Evolutionary conservation across 805 yeast species (phyloP).

Genomic region (Isabelozyma pseudorhagii): DNA sequence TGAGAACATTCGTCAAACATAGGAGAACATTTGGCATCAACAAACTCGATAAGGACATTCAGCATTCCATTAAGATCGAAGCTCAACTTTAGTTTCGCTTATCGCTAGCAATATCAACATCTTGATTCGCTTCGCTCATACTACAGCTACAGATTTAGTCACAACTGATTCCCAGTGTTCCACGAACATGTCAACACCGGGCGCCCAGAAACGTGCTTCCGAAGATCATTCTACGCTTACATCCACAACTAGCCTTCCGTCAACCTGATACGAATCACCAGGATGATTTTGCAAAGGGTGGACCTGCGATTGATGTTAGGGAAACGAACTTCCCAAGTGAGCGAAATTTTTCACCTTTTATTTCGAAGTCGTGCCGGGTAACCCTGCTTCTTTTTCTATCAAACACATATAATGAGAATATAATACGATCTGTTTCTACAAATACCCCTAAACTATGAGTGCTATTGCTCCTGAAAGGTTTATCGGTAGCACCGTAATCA

Average conservation of each 20-base stretch:
- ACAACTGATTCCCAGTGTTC: slow-evolving; percentile 46
- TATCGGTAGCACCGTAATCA: slow-evolving; percentile 28
- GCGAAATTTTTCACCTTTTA: slow-evolving; percentile 4
- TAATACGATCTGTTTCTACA: not conserved
- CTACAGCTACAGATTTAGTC: slow-evolving; percentile 24
- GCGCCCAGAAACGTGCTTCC: slow-evolving; percentile 49
- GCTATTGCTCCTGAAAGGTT: slow-evolving; percentile 16
- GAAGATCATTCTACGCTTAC: slow-evolving; percentile 37
- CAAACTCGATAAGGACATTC: no score
- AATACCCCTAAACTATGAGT: not conserved
- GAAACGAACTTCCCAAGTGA: slow-evolving; percentile 5
- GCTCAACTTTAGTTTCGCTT: no score
- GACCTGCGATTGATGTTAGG: slow-evolving; percentile 37
- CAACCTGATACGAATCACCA: slow-evolving; percentile 8
- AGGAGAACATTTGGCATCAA: no score
- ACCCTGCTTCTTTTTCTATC: not conserved
- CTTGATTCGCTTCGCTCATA: not conserved
- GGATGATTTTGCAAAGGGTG: slow-evolving; percentile 24
- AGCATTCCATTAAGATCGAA: no score
- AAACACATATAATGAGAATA: no score
- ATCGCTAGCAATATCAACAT: no score
- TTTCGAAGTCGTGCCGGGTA: slow-evolving; percentile 7
- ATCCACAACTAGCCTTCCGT: slow-evolving; percentile 28
- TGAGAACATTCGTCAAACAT: not conserved
- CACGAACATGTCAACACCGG: slow-evolving; percentile 38